Base-by-base conservation (phyloP, 2,329 filamentous ascomycete genomes). In the Dothistroma septosporum region DNA sequence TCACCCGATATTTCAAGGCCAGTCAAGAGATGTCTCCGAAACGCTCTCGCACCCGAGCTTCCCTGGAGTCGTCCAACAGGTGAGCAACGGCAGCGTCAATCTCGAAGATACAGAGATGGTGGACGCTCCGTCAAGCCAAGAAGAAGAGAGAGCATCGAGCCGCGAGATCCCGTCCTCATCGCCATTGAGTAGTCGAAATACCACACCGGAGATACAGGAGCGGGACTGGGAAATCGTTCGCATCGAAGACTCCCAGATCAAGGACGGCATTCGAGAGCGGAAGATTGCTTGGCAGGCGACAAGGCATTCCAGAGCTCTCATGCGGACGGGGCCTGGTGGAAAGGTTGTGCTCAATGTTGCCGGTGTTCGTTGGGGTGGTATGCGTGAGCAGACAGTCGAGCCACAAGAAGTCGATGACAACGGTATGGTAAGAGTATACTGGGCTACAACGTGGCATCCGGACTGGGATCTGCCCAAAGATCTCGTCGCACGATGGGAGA, bases 401-500 rank as follows among this genome's bases (percentile, higher is more conserved):
- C n/a, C 50, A n/a, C 16, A 11, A 6, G 50, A 53, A 19, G 16
- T 35, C 16, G 50, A 53, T 6, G 31, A 53, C 1, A 28, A 53
- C 19, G 50, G 50, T 10, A 24, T 24, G 22, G 50, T 53, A 2
- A 32, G n/a, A 28, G 31, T 53, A 3, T 21, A 32, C 11, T 53
- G 50, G 28, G 50, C 50, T 11, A 53, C 50, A 22, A 53, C 50
- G 8, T 53, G 50, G 50, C 50, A 53, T 53, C 50, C 50, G n/a
- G 50, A 53, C 31, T 53, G 50, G 50, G 50, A 53, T 35, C n/a
- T 53, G 31, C 50, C 50, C 14, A 35, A 53, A 28, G 10, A n/a
- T 16, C 50, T 53, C 11, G 50, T 53, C 24, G 50, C 28, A 22
- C 6, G 50, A 12, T 53, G 50, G 50, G 49, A 53, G 49, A 24